Percentiles rank a stretch among this genome's conserved stretches.
phyloP scores from a whole-genome alignment of 2,329 filamentous ascomycete species.

The Pseudogymnoascus sp. region DNA sequence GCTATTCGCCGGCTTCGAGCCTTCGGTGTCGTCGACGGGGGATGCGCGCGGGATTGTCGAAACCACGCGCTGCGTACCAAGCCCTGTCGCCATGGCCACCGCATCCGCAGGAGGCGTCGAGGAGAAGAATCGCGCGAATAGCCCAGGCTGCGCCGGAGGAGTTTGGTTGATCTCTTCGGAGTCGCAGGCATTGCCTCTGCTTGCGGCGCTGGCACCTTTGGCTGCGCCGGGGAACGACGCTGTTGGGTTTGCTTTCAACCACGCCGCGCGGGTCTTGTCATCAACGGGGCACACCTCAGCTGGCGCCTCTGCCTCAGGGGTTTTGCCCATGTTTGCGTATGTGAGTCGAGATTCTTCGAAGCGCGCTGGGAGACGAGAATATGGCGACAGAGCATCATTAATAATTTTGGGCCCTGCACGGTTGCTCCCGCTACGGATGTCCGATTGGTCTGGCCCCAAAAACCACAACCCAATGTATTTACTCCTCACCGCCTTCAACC shows the following conservation, averaged over 20 bases:
- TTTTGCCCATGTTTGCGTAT: slow-evolving; percentile 5
- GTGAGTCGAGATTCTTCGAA: slow-evolving; percentile 1
- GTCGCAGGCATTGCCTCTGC: slow-evolving; percentile 31
- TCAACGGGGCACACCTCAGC: slow-evolving; percentile 73
- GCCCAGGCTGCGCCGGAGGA: slow-evolving; percentile 26
- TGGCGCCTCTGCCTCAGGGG: slow-evolving; percentile 13
- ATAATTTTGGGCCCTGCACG: slow-evolving; percentile 7
- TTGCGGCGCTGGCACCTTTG: slow-evolving; percentile 24
- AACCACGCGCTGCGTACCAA: slow-evolving; percentile 64
- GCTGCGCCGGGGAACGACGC: slow-evolving; percentile 23
- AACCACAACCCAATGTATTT: neutral
- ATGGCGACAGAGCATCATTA: neutral
- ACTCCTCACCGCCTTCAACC: slow-evolving; percentile 3
- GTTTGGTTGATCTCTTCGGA: slow-evolving; percentile 30
- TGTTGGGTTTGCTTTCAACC: slow-evolving; percentile 50
- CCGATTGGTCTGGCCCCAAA: neutral
- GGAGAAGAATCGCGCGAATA: slow-evolving; percentile 19
- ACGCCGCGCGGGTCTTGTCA: slow-evolving; percentile 78
- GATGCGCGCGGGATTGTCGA: slow-evolving; percentile 69
- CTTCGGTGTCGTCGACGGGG: slow-evolving; percentile 32
- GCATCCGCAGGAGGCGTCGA: slow-evolving; percentile 11
- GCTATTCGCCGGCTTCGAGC: slow-evolving; percentile 56
- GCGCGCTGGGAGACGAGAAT: neutral
- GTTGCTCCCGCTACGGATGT: slow-evolving; percentile 5
- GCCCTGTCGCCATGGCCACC: slow-evolving; percentile 20